Evolutionary conservation across 2,329 filamentous ascomycete species (phyloP).

Genomic region (Clonostachys solani): DNA sequence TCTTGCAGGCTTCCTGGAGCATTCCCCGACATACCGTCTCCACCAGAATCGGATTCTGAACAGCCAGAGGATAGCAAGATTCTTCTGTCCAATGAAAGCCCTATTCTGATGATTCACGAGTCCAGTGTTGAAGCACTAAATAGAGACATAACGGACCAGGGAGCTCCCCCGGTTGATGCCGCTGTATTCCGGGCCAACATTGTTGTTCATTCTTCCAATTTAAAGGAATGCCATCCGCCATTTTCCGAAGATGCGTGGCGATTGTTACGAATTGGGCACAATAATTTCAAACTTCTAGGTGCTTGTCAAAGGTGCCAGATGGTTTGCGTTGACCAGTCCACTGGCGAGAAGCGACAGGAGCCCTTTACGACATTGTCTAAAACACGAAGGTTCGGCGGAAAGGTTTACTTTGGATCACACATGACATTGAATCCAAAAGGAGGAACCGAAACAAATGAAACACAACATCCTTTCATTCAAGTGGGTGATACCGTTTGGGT

Average conservation of each 20-base stretch:
- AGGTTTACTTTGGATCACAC: constrained; percentile 87
- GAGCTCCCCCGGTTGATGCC: constrained; percentile 61
- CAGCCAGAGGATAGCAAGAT: constrained; percentile 46
- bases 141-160: constrained; percentile 57
- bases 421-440: constrained; percentile 44
- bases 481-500: constrained; percentile 41
- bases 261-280: constrained; percentile 58
- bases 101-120: constrained; percentile 79
- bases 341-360: constrained; percentile 72
- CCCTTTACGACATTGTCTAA: constrained; percentile 87
- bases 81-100: constrained; percentile 86
- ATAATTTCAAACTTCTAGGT: constrained; percentile 69
- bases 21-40: constrained; percentile 49
- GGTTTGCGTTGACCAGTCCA: constrained; percentile 89
- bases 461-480: constrained; percentile 32
- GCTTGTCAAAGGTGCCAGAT: constrained; percentile 90
- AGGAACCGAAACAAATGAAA: constrained; percentile 6
- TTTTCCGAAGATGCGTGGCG: constrained; percentile 83
- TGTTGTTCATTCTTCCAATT: constrained; percentile 45
- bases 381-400: constrained; percentile 76
- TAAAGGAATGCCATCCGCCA: constrained; percentile 32
- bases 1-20: constrained; percentile 39
- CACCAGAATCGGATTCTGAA: constrained; percentile 54
- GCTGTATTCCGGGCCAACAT: constrained; percentile 89
- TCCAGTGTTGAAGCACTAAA: constrained; percentile 80